Evolutionary conservation across 495 filamentous ascomycete species (phyloP), one percentile per base, ranked within the genome.

Genomic region (Lindgomyces ingoldianus): DNA sequence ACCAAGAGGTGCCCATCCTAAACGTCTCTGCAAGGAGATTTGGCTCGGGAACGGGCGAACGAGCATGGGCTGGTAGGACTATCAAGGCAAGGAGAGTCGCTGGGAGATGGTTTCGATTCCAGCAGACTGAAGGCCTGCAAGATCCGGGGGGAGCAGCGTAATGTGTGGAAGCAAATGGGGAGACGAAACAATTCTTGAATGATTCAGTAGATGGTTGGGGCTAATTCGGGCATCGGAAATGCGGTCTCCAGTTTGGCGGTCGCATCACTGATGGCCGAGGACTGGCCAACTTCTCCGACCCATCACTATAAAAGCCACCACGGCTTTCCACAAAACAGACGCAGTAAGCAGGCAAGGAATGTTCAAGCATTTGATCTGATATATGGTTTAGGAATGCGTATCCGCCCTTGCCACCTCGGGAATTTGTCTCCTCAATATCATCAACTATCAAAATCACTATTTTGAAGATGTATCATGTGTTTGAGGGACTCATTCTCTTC

Each of bases 31-130:
- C 73, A 25, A 74, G 70, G 60, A 73, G 61, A 27, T 76, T 76
- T 57, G 73, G 74, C 29, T 75, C 75, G 30, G 60, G 68, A 0
- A 59, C 26, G 41, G 84, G 84, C 27, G 81, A 84, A 50, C 80
- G 80, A 62, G 75, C 76, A 10, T 90, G 85, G 86, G 80, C 80
- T 50, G 88, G 88, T n/a, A 81, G 82, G 64, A 89, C 83, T 24
- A 83, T 93, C 3, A 80, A 86, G 41, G 78, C 90, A 22, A 81
- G 81, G 50, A 80, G 78, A 47, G 80, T 94, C 33, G 77, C 87
- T 25, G 81, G 80, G 36, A 83, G 89, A 50, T 96, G 91, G 91
- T 94, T 90, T 72, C 74, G 76, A 18, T 89, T 91, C 70, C 67
- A 77, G 49, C 60, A 52, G 4, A 2, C 59, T 33, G 57, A 44